Evolutionary conservation across 139 green algal species (phyloP).

Genomic region (Choricystis sp.): DNA sequence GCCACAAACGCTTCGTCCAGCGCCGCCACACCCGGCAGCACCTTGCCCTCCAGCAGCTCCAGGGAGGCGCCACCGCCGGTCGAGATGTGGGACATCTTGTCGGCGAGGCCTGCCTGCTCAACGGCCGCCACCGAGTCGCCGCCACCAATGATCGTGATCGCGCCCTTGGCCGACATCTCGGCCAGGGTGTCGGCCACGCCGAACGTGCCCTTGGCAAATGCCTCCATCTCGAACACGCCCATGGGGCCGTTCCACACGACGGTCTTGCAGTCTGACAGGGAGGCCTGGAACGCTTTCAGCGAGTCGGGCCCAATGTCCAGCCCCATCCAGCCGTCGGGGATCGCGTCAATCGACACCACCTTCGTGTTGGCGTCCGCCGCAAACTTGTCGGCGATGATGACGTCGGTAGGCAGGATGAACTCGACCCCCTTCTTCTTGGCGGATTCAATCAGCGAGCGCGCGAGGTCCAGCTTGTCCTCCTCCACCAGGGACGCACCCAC

Average conservation of each 20-base stretch:
- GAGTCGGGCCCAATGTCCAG: constrained; percentile 90
- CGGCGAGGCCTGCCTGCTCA: constrained; percentile 87
- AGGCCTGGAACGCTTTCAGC: constrained; percentile 64
- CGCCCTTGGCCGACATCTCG: constrained; percentile 37
- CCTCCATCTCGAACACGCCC: constrained; percentile 95
- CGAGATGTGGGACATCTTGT: constrained; percentile 87
- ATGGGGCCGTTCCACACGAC: constrained; percentile 89
- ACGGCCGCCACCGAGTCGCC: constrained; percentile 96
- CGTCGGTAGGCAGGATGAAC: constrained; percentile 87
- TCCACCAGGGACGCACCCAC: constrained; percentile 90
- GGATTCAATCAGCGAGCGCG: constrained; percentile 69
- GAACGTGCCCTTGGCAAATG: constrained; percentile 79
- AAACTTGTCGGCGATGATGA: constrained; percentile 92
- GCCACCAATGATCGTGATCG: constrained; percentile 78
- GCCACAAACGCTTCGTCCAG: constrained; percentile 57
- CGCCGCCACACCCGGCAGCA: constrained; percentile 87
- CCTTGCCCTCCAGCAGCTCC: constrained; percentile 98
- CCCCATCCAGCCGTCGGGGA: constrained; percentile 97
- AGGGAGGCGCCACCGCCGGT: constrained; percentile 92
- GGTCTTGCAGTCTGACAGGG: constrained; percentile 75
- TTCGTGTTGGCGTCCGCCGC: constrained; percentile 72
- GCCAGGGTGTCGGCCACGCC: constrained; percentile 80
- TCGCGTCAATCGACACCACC: constrained; percentile 48
- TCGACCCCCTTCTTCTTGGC: constrained; percentile 78
- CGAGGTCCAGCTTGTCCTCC: constrained; percentile 97